Base-by-base conservation (phyloP, 179 eudicot species). In the Patellifolia procumbens region DNA sequence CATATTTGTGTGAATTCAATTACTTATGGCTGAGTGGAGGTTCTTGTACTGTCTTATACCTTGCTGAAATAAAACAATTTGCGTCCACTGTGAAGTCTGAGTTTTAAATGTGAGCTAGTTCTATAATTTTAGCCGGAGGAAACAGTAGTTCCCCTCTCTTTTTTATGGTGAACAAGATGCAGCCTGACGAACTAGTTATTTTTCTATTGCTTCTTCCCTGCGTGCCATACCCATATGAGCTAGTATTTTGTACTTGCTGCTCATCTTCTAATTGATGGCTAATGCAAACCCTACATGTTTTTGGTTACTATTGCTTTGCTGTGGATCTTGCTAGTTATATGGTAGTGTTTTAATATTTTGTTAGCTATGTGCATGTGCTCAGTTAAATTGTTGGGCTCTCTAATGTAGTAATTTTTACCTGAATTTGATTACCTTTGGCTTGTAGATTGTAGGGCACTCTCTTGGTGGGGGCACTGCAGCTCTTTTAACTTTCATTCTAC, bases 391-490 rank as follows among this genome's bases (percentile, higher is more conserved):
- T 39, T 62, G 26, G 68, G 56, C 28, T n/a, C 35, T 46, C 53
- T 72, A 34, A 19, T 49, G 58, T 42, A 3, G 26, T 49, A 32
- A 26, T 60, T 29, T 37, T 66, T 46, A 48, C 46, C n/a, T 46
- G 20, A 46, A 29, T 63, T 59, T 63, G 70, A 32, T 66, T 68
- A 70, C n/a, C 17, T 32, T 65, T 31, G 48, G 69, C 72, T 59
- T 81, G 78, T 87, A 95, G 99, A 95, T 95, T 75, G 92, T 95
- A 22, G 99, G 99, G 66, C 99, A 95, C 84, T 95, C 99, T 61
- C 83, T 95, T 81, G 99, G 99, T 66, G 99, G 99, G 68, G 98
- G 99, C 58, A 95, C 99, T 64, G 99, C 99, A 46, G 95, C 98
- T 46, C 91, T 95, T 73, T 74, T 95, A 76, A 91, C 99, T 62